Percentiles rank a stretch among this genome's conserved stretches.
These are phyloP conservation scores for Neurospora sp. DNA, from an alignment of 495 filamentous ascomycete genomes.

Conservation along the genomic window DNA sequence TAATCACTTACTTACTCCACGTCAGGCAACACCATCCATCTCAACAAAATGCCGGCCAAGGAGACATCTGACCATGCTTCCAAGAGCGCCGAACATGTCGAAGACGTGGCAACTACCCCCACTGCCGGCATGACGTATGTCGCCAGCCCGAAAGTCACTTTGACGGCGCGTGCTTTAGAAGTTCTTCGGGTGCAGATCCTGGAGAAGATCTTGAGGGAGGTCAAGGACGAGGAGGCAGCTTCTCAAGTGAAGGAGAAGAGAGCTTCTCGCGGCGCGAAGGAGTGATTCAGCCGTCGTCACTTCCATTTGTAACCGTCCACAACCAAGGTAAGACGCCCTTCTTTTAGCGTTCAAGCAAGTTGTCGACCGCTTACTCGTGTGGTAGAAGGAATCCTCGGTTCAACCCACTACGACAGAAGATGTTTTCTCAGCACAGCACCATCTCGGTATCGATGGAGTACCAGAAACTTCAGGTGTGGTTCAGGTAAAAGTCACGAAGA, in stretches of 20 bases:
- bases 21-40: not conserved
- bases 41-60: not conserved
- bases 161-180: not conserved
- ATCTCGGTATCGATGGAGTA: no score
- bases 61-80: not conserved
- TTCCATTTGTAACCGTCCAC: not conserved
- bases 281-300: not conserved
- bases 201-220: not conserved
- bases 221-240: not conserved
- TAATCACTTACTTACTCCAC: not conserved
- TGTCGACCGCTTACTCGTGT: not conserved
- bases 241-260: not conserved
- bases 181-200: not conserved
- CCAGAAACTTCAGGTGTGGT: no score
- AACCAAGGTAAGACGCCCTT: not conserved
- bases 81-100: not conserved
- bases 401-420: not conserved
- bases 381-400: not conserved
- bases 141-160: not conserved
- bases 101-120: not conserved
- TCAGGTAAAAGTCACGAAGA: no score
- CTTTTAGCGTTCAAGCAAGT: not conserved
- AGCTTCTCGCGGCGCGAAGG: not conserved
- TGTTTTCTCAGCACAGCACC: no score
- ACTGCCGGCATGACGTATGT: not conserved